phyloP scores from a whole-genome alignment of 257 asterid species.

The Echites panduratus region DNA sequence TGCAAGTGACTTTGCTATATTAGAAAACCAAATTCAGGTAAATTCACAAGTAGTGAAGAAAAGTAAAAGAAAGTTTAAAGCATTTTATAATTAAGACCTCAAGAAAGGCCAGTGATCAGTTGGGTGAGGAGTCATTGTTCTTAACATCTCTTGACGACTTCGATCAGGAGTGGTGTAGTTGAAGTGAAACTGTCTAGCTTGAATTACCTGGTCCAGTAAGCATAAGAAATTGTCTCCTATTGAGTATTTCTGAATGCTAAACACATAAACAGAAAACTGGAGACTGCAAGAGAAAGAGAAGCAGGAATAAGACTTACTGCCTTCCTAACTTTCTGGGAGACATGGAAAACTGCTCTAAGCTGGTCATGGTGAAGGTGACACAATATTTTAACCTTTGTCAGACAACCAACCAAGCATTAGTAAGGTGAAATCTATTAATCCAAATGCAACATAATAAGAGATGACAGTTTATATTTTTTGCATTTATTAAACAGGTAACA shows the following conservation, averaged over 20 bases:
- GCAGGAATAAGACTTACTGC: slow-evolving; percentile 53
- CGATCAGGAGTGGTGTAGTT: slow-evolving; percentile 94
- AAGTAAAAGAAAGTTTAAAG: background rate
- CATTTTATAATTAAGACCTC: slow-evolving; percentile 37
- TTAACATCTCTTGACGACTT: slow-evolving; percentile 76
- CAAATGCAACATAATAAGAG: background rate
- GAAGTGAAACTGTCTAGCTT: slow-evolving; percentile 78
- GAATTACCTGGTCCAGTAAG: slow-evolving; percentile 47
- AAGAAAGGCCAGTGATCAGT: slow-evolving; percentile 78
- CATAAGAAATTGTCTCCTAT: slow-evolving; percentile 3
- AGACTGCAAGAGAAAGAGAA: background rate
- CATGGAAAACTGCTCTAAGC: slow-evolving; percentile 87
- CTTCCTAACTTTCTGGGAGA: slow-evolving; percentile 78
- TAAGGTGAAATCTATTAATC: slow-evolving; percentile 1
- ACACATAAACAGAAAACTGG: background rate
- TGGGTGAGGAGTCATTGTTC: slow-evolving; percentile 76
- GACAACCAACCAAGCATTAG: slow-evolving; percentile 14
- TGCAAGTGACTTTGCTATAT: slow-evolving; percentile 26
- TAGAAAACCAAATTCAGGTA: background rate
- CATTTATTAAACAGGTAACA: background rate
- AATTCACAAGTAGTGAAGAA: background rate
- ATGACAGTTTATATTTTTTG: background rate
- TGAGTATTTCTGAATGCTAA: background rate
- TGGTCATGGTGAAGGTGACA: slow-evolving; percentile 97
- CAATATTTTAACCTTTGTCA: slow-evolving; percentile 68